Percentiles rank a stretch among this genome's conserved stretches.
phyloP scores from a whole-genome alignment of 176 grass and related monocot genomes.

The Melocanna baccifera region DNA sequence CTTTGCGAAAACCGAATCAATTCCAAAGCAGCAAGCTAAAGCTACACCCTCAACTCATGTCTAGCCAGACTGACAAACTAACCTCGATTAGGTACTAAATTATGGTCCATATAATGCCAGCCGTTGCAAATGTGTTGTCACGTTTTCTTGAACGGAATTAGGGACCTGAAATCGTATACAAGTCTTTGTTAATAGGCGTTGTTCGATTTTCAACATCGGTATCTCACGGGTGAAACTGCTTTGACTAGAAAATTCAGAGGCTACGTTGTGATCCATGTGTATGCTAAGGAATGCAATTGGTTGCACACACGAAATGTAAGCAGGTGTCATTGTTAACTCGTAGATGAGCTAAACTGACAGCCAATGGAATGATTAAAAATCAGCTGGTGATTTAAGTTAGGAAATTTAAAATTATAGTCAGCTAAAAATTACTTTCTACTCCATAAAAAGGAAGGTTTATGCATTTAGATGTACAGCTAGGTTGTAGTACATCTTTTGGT shows the following conservation, averaged over 20 bases:
- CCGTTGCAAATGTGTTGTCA: slow-evolving; percentile 36
- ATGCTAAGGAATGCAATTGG: background rate
- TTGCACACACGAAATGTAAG: background rate
- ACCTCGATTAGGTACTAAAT: slow-evolving; percentile 15
- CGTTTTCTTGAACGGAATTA: slow-evolving; percentile 41
- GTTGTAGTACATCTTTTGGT: background rate
- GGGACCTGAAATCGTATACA: slow-evolving; percentile 28
- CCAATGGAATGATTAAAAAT: background rate
- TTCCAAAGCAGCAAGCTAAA: slow-evolving; percentile 52
- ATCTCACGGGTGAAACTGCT: slow-evolving; percentile 42
- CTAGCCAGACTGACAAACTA: slow-evolving; percentile 33
- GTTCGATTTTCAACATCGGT: slow-evolving; percentile 34
- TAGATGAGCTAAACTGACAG: background rate
- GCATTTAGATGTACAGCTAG: background rate
- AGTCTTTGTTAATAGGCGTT: slow-evolving; percentile 28
- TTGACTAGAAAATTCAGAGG: slow-evolving; percentile 43
- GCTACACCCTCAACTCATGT: slow-evolving; percentile 30
- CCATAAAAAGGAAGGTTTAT: background rate
- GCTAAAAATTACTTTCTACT: background rate
- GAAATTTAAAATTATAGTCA: background rate
- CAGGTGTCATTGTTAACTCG: background rate
- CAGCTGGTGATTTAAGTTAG: background rate
- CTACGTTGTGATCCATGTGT: background rate
- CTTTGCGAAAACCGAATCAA: slow-evolving; percentile 35
- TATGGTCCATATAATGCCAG: slow-evolving; percentile 25